Evolutionary conservation across 2,329 filamentous ascomycete species (phyloP).

Genomic region (Phialophora macrospora): DNA sequence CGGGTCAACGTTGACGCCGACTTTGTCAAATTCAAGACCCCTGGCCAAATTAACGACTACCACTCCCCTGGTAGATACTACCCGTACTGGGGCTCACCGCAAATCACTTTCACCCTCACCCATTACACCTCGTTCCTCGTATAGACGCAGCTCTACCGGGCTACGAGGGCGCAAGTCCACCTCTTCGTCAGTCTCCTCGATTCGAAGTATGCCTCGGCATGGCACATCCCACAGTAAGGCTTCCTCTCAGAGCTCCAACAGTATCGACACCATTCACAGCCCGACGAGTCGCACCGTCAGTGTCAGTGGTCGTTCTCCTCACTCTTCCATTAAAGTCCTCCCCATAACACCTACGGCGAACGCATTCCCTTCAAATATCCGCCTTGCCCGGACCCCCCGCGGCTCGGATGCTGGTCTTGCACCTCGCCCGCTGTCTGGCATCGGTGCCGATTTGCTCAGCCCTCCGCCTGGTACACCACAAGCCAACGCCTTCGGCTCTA

Average conservation of each 20-base stretch:
- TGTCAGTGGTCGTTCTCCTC: constrained; percentile 71
- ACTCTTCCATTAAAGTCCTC: constrained; percentile 92
- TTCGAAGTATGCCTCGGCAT: constrained; percentile 87
- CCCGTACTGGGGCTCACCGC: constrained; percentile 49
- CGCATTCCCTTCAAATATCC: constrained; percentile 82
- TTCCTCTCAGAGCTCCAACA: constrained; percentile 85
- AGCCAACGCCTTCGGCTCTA: constrained; percentile 38
- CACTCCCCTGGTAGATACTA: constrained; percentile 35
- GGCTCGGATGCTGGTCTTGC: constrained; percentile 23
- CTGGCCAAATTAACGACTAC: constrained; percentile 28
- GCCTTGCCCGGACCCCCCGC: constrained; percentile 68
- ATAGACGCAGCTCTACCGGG: constrained; percentile 80
- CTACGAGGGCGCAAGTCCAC: constrained; percentile 93
- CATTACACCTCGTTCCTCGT: constrained; percentile 82
- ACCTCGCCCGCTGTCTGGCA: constrained; percentile 26
- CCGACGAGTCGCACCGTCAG: constrained; percentile 65
- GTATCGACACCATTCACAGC: constrained; percentile 69
- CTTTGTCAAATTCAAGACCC: constrained; percentile 28
- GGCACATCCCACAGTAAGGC: constrained; percentile 86
- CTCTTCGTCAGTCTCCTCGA: constrained; percentile 89
- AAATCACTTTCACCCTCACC: constrained; percentile 86
- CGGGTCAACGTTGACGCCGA: constrained; percentile 35
- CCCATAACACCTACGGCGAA: constrained; percentile 81
- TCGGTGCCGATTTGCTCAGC: constrained; percentile 17
- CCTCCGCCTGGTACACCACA: constrained; percentile 24